Conservation (phyloP, 2,329 filamentous ascomycete genomes). For the Aspergillus oerlinghausenensis region DNA sequence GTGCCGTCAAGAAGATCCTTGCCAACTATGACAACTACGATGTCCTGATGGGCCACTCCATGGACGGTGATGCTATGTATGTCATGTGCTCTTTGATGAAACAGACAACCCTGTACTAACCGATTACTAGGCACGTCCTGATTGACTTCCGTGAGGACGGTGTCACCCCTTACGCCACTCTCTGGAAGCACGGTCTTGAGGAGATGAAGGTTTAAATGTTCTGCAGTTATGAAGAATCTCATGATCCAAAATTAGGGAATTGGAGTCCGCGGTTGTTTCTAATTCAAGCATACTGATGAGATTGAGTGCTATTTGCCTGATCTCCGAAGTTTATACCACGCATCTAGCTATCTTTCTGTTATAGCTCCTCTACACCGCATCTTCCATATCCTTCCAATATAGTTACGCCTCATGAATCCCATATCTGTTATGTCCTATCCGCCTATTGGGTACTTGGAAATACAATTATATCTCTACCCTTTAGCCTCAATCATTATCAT, state of each 20-base stretch:
- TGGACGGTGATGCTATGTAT: constrained; percentile 92
- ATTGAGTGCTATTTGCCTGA: background rate
- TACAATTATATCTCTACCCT: background rate
- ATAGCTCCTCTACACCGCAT: constrained; percentile 19
- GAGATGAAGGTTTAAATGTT: constrained; percentile 80
- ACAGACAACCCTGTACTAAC: background rate
- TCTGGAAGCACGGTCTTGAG: constrained; percentile 92
- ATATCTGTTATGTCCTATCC: constrained; percentile 21
- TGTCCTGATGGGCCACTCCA: constrained; percentile 86
- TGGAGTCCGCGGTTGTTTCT: constrained; percentile 6
- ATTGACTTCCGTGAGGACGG: constrained; percentile 98
- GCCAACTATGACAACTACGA: constrained; percentile 95
- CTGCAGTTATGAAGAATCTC: constrained; percentile 12
- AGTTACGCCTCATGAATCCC: constrained; percentile 36
- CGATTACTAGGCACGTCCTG: constrained; percentile 65
- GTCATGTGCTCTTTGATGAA: constrained; percentile 33
- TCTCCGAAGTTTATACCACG: constrained; percentile 17
- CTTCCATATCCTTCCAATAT: constrained; percentile 27
- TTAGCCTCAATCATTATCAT: background rate
- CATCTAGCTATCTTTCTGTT: constrained; percentile 9
- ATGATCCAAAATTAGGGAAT: constrained; percentile 17
- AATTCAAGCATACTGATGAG: constrained; percentile 1
- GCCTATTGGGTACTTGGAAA: background rate
- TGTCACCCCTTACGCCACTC: constrained; percentile 77
- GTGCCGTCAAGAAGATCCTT: constrained; percentile 77